phyloP scores from a whole-genome alignment of 805 yeast species.

The Zygoascus biomembranicola region DNA sequence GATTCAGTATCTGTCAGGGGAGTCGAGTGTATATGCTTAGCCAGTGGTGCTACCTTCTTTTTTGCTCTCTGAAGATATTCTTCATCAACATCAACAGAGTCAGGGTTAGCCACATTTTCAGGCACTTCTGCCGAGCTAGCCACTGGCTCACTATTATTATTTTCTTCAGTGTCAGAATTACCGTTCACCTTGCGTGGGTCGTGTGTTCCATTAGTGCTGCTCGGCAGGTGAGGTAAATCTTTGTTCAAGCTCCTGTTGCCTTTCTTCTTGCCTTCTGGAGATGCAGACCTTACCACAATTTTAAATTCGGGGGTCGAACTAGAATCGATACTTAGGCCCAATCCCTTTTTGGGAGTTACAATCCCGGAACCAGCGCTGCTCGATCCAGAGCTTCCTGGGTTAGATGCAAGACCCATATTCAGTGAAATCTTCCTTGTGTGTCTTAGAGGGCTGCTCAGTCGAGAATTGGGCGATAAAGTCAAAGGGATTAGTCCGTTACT shows the following conservation, averaged over 20 bases:
- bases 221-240: background rate
- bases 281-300: background rate
- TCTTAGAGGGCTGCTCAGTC: background rate
- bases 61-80: too few relatives aligned
- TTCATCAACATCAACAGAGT: too few relatives aligned
- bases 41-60: too few relatives aligned
- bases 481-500: constrained; percentile 17
- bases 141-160: too few relatives aligned
- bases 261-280: background rate
- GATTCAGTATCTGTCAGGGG: too few relatives aligned
- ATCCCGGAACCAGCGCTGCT: background rate
- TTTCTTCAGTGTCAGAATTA: too few relatives aligned
- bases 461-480: constrained; percentile 15
- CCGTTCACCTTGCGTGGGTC: too few relatives aligned
- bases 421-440: background rate
- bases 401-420: background rate
- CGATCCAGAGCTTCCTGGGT: background rate
- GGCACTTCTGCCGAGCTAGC: too few relatives aligned
- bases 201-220: too few relatives aligned
- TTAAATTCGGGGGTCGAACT: background rate
- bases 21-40: too few relatives aligned
- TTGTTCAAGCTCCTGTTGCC: background rate
- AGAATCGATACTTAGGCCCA: background rate
- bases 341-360: background rate
- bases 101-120: too few relatives aligned